A percentile compares a stretch with the other conserved stretches of the same genome.
Evolutionary conservation across 495 filamentous ascomycete genomes (phyloP).

Genomic region (Bryoglossum gracile): DNA sequence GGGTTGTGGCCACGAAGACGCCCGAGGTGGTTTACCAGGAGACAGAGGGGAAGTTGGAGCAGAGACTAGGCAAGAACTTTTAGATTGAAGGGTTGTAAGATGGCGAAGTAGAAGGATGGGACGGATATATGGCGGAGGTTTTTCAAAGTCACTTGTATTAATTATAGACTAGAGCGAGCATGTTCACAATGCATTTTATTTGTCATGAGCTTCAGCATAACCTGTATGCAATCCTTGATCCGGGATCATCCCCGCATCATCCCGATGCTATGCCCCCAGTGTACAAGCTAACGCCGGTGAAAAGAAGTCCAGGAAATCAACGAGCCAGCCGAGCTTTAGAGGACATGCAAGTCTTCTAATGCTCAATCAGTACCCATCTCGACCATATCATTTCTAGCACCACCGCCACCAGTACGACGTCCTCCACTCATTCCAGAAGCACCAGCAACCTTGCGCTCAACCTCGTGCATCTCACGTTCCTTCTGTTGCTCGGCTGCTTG

Average conservation of each 20-base stretch:
- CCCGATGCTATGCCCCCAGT: constrained; percentile 24
- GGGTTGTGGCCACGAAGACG: constrained; percentile 56
- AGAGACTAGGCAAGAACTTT: constrained; percentile 23
- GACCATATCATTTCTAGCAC: constrained; percentile 23
- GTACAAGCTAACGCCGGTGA: constrained; percentile 20
- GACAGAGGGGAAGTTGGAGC: constrained; percentile 41
- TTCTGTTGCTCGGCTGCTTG: constrained; percentile 53
- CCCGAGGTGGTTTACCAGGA: constrained; percentile 69
- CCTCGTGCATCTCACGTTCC: constrained; percentile 50
- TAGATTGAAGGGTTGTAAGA: constrained; percentile 10
- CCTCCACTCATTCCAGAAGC: constrained; percentile 31
- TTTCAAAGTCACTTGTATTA: no score
- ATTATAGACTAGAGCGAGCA: constrained; percentile 7
- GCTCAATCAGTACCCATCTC: constrained; percentile 29
- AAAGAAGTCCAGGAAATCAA: background rate
- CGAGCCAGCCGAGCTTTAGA: no score
- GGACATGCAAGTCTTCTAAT: background rate
- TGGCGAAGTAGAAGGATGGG: background rate
- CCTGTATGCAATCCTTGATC: background rate
- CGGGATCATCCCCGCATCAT: constrained; percentile 17
- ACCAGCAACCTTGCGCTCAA: constrained; percentile 48
- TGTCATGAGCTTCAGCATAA: constrained; percentile 2
- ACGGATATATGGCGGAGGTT: background rate
- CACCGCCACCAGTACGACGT: constrained; percentile 9
- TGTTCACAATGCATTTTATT: constrained; percentile 17